These are phyloP conservation scores for Suillus plorans DNA, from an alignment of 768 basidiomycete genomes.

Conservation along the genomic window DNA sequence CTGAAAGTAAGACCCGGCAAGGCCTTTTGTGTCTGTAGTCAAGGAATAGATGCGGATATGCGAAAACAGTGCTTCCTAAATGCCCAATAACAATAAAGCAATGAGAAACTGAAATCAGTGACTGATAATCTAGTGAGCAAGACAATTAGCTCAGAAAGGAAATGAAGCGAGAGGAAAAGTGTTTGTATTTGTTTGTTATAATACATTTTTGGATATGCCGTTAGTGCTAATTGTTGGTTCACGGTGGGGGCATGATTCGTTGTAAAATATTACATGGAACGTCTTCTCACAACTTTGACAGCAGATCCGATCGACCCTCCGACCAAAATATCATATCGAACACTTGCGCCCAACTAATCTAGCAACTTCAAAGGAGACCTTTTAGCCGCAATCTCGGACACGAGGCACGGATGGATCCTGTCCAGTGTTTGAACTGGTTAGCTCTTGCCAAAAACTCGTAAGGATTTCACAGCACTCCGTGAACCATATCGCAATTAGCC, in stretches of 20 bases:
- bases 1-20: conserved; percentile 23
- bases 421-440: conserved; percentile 6
- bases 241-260: conserved; percentile 11
- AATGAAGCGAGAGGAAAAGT: conserved; percentile 15
- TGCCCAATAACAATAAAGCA: conserved; percentile 32
- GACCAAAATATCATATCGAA: conserved; percentile 9
- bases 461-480: conserved; percentile 13
- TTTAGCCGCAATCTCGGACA: conserved; percentile 18
- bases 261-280: conserved; percentile 11
- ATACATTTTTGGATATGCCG: conserved; percentile 25
- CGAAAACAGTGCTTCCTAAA: conserved; percentile 25
- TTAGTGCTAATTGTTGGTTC: conserved; percentile 29
- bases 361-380: conserved; percentile 30
- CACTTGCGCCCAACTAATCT: conserved; percentile 26
- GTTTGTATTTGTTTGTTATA: conserved; percentile 12
- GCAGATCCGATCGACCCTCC: conserved; percentile 23
- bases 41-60: conserved; percentile 28
- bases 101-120: conserved; percentile 29
- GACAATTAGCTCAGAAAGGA: conserved; percentile 38
- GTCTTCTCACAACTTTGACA: conserved; percentile 18
- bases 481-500: conserved; percentile 19
- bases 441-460: conserved; percentile 16
- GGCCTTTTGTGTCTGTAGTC: conserved; percentile 36
- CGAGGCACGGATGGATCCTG: conserved; percentile 9
- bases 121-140: conserved; percentile 13